A percentile compares a stretch with the other conserved stretches of the same genome.
Conservation (phyloP, 1,139 yeast genomes). For the Saccharomycopsis hybrid region DNA sequence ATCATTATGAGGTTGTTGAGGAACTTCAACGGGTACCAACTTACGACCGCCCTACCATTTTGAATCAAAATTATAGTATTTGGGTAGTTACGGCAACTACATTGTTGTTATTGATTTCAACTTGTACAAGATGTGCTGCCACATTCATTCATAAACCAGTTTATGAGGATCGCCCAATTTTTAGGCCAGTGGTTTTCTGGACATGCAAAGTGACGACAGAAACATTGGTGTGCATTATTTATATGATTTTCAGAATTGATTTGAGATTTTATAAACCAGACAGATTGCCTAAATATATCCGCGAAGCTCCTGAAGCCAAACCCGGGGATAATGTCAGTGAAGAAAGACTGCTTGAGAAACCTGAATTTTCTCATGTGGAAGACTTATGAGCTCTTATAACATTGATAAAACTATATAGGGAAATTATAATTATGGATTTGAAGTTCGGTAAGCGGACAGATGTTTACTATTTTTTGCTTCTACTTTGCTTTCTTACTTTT, state of each 20-base stretch:
- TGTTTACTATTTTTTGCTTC: too few species aligned
- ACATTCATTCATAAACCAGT: conserved; percentile 37
- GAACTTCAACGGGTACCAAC: conserved; percentile 23
- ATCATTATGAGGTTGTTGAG: conserved; percentile 33
- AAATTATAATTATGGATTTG: too few species aligned
- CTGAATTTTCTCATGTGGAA: too few species aligned
- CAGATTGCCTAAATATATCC: neutral
- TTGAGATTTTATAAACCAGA: conserved; percentile 78
- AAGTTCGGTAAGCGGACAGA: too few species aligned
- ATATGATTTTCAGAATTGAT: conserved; percentile 60
- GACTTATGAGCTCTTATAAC: too few species aligned
- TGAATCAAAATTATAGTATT: conserved; percentile 45
- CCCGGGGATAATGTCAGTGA: too few species aligned
- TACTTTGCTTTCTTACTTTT: too few species aligned
- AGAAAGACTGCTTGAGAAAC: too few species aligned
- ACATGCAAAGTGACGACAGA: conserved; percentile 64
- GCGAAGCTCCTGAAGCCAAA: too few species aligned
- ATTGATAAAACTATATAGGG: too few species aligned
- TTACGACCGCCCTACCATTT: conserved; percentile 27
- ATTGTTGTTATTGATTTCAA: conserved; percentile 46
- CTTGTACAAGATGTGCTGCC: conserved; percentile 53
- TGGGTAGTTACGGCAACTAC: conserved; percentile 46
- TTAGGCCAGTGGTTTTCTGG: conserved; percentile 55
- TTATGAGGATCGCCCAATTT: conserved; percentile 35
- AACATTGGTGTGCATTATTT: conserved; percentile 46